Percentiles rank a stretch among this genome's conserved stretches.
Evolutionary conservation across 176 grass and related monocot genomes (phyloP).

Genomic region (Thalia dealbata): DNA sequence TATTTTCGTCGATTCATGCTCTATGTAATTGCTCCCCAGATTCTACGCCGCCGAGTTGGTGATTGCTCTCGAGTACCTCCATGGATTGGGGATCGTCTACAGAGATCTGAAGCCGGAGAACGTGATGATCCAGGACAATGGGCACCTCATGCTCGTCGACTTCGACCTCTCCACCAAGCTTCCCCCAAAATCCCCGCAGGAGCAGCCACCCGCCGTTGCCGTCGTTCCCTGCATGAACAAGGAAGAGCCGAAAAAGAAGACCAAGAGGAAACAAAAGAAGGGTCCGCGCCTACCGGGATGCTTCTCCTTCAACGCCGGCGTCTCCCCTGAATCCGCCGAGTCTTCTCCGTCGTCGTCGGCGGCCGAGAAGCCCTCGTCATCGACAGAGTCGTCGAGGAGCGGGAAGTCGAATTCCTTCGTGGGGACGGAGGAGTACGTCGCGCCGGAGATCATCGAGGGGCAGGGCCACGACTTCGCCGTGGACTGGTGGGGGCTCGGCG

Average conservation of each 20-base stretch:
- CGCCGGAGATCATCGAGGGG: constrained; percentile 88
- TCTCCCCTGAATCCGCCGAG: constrained; percentile 15
- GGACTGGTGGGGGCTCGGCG: constrained; percentile 87
- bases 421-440: constrained; percentile 96
- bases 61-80: constrained; percentile 64
- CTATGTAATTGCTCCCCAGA: constrained; percentile 7
- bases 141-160: constrained; percentile 80
- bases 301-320: constrained; percentile 17
- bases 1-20: background rate
- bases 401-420: constrained; percentile 91
- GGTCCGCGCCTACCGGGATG: constrained; percentile 7
- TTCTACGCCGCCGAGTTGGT: constrained; percentile 77
- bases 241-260: constrained; percentile 6
- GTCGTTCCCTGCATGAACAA: background rate
- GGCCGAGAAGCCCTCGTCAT: constrained; percentile 19
- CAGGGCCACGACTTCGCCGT: constrained; percentile 86
- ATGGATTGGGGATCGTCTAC: constrained; percentile 71
- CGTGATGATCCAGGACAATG: constrained; percentile 57
- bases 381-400: constrained; percentile 32
- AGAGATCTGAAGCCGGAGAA: constrained; percentile 86
- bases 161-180: constrained; percentile 87
- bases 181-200: constrained; percentile 6
- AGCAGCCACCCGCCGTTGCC: background rate
- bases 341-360: background rate
- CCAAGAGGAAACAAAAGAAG: constrained; percentile 18